Evolutionary conservation across 1,139 yeast species (phyloP), one percentile per base, ranked within the genome.

Genomic region (Hemisphaericaspora subhashii): DNA sequence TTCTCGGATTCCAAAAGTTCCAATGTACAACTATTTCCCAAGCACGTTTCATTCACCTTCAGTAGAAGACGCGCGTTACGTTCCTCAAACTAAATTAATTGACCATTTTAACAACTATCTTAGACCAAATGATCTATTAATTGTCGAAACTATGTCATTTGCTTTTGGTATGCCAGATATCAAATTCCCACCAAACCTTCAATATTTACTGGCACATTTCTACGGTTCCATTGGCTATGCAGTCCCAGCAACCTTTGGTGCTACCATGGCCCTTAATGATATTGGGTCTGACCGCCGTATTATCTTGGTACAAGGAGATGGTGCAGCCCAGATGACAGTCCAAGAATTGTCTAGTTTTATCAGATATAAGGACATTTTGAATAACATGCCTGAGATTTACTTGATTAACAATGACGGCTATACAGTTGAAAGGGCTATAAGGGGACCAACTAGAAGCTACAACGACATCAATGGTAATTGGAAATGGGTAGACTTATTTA

Each of bases 221-320:
- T 88, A 83, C 57, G 81, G 90, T 1, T 86, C 95, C 1, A 88
- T 88, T 52, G 97, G 97, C 4, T 85, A 77, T 63, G 89, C 95
- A 0, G 67, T 88, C 20, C 96, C 96, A 1, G 88, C 94, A 3
- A 75, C 92, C 1, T 71, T 88, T 34, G 96, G 96, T 25, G 85
- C 81, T 6, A 79, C 86, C 11, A 60, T 84, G 40, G 95, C 92
- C 1, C 68, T 76, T 51, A 69, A 73, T 40, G 94, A 87, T 54
- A 45, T 66, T 39, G 68, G 68, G 6, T 47, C 51, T 8, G 55
- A 64, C 5, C 77, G 83, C 33, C 74, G 95, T 47, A 73, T 86
- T 16, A 63, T 86, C 13, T 65, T 88, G 8, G 67, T 86, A 20
- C 89, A 85, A 66, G 96, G 96, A 36, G 96, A 89, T 55, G 96